Conservation (phyloP, 2,329 filamentous ascomycete genomes). For the Arthrinium phaeospermum region DNA sequence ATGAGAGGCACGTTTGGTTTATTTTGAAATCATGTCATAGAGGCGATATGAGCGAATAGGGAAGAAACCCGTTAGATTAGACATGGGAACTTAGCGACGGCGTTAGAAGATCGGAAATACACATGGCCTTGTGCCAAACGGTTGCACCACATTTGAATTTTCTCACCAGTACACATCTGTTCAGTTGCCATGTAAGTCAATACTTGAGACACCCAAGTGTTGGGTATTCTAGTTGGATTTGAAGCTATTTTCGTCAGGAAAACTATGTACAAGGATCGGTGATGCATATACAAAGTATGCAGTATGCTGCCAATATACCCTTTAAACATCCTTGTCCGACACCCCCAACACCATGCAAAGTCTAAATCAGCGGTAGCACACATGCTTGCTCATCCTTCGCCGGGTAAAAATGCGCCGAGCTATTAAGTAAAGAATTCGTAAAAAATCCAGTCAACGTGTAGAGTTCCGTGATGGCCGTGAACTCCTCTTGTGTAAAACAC, state of each 20-base stretch:
- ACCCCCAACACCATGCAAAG: slow-evolving; percentile 3
- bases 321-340: not conserved
- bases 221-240: not conserved
- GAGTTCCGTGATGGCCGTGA: not conserved
- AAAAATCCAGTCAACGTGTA: not conserved
- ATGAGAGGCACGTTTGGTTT: not conserved
- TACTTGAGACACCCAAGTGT: not conserved
- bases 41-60: not conserved
- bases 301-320: not conserved
- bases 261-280: slow-evolving; percentile 4
- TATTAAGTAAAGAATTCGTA: not conserved
- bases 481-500: not conserved
- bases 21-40: not conserved
- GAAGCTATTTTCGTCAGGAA: not conserved
- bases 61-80: not conserved
- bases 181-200: not conserved
- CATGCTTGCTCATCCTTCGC: not conserved
- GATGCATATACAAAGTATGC: slow-evolving; percentile 10
- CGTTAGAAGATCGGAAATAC: slow-evolving; percentile 1
- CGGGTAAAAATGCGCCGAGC: not conserved
- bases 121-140: not conserved
- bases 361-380: not conserved
- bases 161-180: not conserved
- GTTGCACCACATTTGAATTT: not conserved
- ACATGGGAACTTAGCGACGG: slow-evolving; percentile 1